These are phyloP conservation scores for Periglandula ipomoeae DNA, from an alignment of 2,329 filamentous ascomycete genomes.

Conservation along the genomic window DNA sequence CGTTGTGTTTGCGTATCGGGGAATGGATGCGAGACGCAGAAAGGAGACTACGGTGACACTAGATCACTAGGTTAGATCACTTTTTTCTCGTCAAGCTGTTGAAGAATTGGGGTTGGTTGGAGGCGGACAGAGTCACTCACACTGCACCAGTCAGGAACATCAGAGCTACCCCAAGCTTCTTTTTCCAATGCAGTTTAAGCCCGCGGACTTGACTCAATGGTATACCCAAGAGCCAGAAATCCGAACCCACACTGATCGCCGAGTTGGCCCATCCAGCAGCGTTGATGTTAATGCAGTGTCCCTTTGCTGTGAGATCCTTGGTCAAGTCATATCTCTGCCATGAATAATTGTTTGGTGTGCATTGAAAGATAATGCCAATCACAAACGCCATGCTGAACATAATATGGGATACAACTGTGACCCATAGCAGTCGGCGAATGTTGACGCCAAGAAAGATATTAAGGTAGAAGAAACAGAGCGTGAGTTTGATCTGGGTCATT, in stretches of 20 bases:
- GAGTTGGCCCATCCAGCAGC: slow-evolving; percentile 37
- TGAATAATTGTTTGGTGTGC: slow-evolving; percentile 26
- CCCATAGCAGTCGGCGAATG: slow-evolving; percentile 29
- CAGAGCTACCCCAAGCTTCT: slow-evolving; percentile 31
- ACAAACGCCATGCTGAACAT: background rate
- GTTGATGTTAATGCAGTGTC: slow-evolving; percentile 36
- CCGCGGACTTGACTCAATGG: slow-evolving; percentile 31
- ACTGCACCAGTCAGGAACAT: slow-evolving; percentile 35
- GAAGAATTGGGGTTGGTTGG: too few species aligned
- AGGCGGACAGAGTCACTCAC: slow-evolving; percentile 12
- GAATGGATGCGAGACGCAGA: slow-evolving; percentile 20
- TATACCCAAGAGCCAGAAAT: slow-evolving; percentile 36
- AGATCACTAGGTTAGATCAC: background rate
- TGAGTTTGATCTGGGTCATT: slow-evolving; percentile 33
- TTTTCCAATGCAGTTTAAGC: slow-evolving; percentile 30
- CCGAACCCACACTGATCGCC: slow-evolving; percentile 34
- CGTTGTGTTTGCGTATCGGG: slow-evolving; percentile 17
- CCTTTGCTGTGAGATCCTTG: slow-evolving; percentile 21
- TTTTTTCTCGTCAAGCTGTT: background rate
- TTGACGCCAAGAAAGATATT: slow-evolving; percentile 33
- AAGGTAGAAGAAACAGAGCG: slow-evolving; percentile 40
- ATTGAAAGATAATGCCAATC: slow-evolving; percentile 29
- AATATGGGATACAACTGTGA: slow-evolving; percentile 10
- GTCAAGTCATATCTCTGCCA: slow-evolving; percentile 35
- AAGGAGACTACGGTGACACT: slow-evolving; percentile 23